A percentile compares a stretch with the other conserved stretches of the same genome.
phyloP scores from a whole-genome alignment of 2,329 filamentous ascomycete species.

The Neonectria coccinea region DNA sequence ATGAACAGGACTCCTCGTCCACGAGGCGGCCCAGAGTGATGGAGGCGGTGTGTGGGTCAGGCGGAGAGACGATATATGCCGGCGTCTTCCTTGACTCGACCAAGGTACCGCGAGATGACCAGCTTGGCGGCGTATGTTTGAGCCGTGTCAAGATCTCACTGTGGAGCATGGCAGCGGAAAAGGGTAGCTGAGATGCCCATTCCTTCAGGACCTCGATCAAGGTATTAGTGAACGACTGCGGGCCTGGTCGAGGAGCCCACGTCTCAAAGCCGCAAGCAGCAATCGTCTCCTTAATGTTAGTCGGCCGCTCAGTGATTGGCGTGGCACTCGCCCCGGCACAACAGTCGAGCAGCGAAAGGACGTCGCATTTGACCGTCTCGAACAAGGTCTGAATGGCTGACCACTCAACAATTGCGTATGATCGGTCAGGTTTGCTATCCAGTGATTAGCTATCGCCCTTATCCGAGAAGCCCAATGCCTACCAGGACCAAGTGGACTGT shows the following conservation, averaged over 20 bases:
- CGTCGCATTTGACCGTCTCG: constrained; percentile 44
- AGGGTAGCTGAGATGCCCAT: constrained; percentile 42
- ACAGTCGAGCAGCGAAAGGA: constrained; percentile 43
- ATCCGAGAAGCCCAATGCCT: constrained; percentile 7
- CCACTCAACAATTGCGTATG: constrained; percentile 45
- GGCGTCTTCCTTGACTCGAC: constrained; percentile 44
- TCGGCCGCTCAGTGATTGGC: constrained; percentile 41
- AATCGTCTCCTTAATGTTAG: constrained; percentile 45
- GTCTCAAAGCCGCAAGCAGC: constrained; percentile 45
- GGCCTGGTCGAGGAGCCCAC: constrained; percentile 41
- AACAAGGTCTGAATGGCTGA: constrained; percentile 45
- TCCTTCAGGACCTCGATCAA: constrained; percentile 44
- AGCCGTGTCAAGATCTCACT: constrained; percentile 44
- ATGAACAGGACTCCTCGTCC: constrained; percentile 36
- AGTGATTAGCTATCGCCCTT: constrained; percentile 23
- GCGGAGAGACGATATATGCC: constrained; percentile 44
- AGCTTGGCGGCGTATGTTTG: constrained; percentile 41
- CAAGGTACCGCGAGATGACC: constrained; percentile 38
- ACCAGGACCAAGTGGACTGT: constrained; percentile 45
- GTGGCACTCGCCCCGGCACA: constrained; percentile 45
- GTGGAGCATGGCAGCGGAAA: constrained; percentile 45
- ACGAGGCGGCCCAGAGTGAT: constrained; percentile 40
- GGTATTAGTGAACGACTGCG: constrained; percentile 43
- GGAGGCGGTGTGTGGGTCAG: constrained; percentile 42
- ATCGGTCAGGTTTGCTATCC: constrained; percentile 38